Percentiles rank a stretch among this genome's conserved stretches.
Conservation (phyloP, 495 filamentous ascomycete genomes). For the Schizothecium vesticola region DNA sequence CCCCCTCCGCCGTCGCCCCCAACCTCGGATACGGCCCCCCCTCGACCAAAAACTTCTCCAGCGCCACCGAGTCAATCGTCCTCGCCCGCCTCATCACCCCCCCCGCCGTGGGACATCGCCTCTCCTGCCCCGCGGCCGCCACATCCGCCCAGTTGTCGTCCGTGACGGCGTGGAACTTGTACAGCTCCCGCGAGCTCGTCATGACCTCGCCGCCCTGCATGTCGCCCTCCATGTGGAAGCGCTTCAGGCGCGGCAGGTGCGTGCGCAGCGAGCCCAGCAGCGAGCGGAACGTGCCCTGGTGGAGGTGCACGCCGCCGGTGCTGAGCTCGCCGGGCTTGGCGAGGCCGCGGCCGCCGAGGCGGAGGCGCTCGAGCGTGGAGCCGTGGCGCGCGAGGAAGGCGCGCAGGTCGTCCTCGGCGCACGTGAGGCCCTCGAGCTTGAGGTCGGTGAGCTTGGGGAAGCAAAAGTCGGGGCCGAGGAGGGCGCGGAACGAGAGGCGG, state of each 20-base stretch:
- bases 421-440: slow-evolving; percentile 39
- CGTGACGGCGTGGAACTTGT: slow-evolving; percentile 39
- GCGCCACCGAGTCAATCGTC: slow-evolving; percentile 36
- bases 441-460: slow-evolving; percentile 38
- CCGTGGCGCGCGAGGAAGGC: slow-evolving; percentile 39
- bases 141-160: slow-evolving; percentile 39
- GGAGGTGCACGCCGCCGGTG: slow-evolving; percentile 41
- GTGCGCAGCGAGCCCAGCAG: slow-evolving; percentile 36
- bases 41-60: slow-evolving; percentile 39
- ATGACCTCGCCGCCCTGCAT: slow-evolving; percentile 37
- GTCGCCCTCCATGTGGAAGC: slow-evolving; percentile 43
- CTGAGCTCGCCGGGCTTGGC: slow-evolving; percentile 35
- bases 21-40: slow-evolving; percentile 37
- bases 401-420: slow-evolving; percentile 41
- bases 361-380: slow-evolving; percentile 35
- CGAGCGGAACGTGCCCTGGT: slow-evolving; percentile 39
- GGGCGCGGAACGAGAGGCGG: slow-evolving; percentile 33
- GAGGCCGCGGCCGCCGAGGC: slow-evolving; percentile 42
- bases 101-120: not conserved
- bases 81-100: slow-evolving; percentile 4
- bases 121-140: slow-evolving; percentile 22
- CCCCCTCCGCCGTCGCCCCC: not conserved
- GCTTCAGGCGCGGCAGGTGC: slow-evolving; percentile 31
- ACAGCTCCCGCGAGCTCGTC: slow-evolving; percentile 35
- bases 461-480: slow-evolving; percentile 33